phyloP scores from a whole-genome alignment of 2,329 filamentous ascomycete species.

The Beauveria rudraprayagi region DNA sequence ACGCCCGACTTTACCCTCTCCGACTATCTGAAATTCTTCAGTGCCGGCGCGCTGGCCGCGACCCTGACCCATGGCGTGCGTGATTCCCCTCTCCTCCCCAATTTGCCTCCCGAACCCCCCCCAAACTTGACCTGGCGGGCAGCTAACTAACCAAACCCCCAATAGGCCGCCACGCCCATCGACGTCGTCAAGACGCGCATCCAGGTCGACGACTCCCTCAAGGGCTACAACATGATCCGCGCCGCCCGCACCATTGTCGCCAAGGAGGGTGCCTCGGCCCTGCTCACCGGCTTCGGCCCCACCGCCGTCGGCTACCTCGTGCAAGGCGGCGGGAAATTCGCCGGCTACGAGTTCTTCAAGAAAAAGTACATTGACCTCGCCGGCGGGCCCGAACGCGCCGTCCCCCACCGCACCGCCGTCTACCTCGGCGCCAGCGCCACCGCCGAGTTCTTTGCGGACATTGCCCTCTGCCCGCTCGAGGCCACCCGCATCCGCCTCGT shows the following conservation, averaged over 20 bases:
- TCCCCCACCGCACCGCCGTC: slow-evolving; percentile 43
- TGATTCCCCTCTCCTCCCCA: neutral
- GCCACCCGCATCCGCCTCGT: slow-evolving; percentile 73
- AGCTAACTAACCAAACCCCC: neutral
- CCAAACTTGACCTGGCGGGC: neutral
- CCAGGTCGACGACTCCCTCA: slow-evolving; percentile 78
- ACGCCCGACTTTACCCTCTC: slow-evolving; percentile 31
- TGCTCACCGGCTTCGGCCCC: slow-evolving; percentile 77
- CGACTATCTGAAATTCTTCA: slow-evolving; percentile 47
- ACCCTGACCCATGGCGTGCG: slow-evolving; percentile 44
- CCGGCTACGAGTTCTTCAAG: slow-evolving; percentile 93
- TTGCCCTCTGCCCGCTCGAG: slow-evolving; percentile 84
- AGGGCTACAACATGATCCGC: slow-evolving; percentile 75
- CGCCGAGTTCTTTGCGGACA: slow-evolving; percentile 66
- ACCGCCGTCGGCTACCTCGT: slow-evolving; percentile 84
- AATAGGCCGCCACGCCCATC: slow-evolving; percentile 44
- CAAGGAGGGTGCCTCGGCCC: slow-evolving; percentile 69
- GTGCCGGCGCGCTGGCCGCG: slow-evolving; percentile 43
- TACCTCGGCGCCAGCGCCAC: slow-evolving; percentile 66
- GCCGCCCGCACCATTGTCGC: slow-evolving; percentile 71
- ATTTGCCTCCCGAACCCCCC: neutral
- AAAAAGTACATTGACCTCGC: slow-evolving; percentile 69
- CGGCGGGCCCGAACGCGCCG: slow-evolving; percentile 42
- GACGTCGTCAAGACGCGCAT: slow-evolving; percentile 84
- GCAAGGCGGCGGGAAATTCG: slow-evolving; percentile 85